phyloP scores from a whole-genome alignment of 192 early-diverging fungal genomes.

The Coemansia sp. region DNA sequence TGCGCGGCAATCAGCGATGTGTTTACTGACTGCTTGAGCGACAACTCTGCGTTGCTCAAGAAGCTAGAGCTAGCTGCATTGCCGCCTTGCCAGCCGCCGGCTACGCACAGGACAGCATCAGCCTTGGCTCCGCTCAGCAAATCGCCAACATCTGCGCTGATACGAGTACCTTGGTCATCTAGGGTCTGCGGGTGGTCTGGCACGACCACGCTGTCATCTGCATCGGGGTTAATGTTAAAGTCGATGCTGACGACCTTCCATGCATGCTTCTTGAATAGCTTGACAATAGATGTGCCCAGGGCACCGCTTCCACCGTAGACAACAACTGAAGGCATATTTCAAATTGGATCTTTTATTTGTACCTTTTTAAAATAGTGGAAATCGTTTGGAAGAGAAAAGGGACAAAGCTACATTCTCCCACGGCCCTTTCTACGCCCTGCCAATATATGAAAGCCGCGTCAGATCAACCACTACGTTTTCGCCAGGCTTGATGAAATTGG shows the following conservation, averaged over 20 bases:
- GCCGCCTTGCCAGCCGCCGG: constrained; percentile 96
- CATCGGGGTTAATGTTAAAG: constrained; percentile 68
- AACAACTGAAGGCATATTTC: constrained; percentile 61
- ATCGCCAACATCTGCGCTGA: constrained; percentile 43
- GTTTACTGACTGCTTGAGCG: constrained; percentile 79
- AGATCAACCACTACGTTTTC: constrained; percentile 76
- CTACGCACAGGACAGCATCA: constrained; percentile 86
- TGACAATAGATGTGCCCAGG: constrained; percentile 78
- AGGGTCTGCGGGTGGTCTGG: constrained; percentile 44
- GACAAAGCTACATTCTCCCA: not conserved
- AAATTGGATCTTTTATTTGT: constrained; percentile 1
- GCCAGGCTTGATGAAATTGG: constrained; percentile 78
- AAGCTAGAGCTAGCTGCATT: constrained; percentile 69
- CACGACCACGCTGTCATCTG: constrained; percentile 70
- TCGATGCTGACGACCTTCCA: constrained; percentile 83
- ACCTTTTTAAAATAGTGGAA: not conserved
- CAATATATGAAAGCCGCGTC: constrained; percentile 62
- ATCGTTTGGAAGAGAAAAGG: not conserved
- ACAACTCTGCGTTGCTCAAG: constrained; percentile 70
- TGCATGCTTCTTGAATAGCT: constrained; percentile 66
- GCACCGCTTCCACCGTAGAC: constrained; percentile 91
- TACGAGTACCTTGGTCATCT: constrained; percentile 62
- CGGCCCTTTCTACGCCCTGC: constrained; percentile 44
- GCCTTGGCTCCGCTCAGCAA: constrained; percentile 55
- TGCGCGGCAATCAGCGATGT: constrained; percentile 83